A percentile compares a stretch with the other conserved stretches of the same genome.
These are phyloP conservation scores for Psilocybe cubensis DNA, from an alignment of 768 basidiomycete genomes.

Conservation along the genomic window DNA sequence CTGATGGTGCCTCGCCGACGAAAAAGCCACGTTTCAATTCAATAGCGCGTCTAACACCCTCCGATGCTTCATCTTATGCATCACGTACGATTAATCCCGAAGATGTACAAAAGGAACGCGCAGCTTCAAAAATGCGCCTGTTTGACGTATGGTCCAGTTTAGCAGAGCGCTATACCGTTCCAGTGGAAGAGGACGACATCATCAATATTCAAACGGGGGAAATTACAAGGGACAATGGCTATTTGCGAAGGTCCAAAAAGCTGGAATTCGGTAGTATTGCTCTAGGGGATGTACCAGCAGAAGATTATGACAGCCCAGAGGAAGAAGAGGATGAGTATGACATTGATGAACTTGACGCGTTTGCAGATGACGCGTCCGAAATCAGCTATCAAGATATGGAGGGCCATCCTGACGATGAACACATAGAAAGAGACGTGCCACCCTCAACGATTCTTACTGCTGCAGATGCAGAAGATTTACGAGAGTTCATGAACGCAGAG, in stretches of 20 bases:
- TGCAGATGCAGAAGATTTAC: slow-evolving; percentile 61
- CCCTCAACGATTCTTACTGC: slow-evolving; percentile 17
- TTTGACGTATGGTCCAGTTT: slow-evolving; percentile 69
- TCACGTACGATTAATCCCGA: slow-evolving; percentile 32
- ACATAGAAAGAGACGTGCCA: not conserved
- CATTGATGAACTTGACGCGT: slow-evolving; percentile 61
- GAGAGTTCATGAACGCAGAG: slow-evolving; percentile 71
- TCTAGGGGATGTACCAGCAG: slow-evolving; percentile 29
- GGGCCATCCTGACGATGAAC: not conserved
- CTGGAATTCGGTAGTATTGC: slow-evolving; percentile 58
- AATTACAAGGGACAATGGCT: slow-evolving; percentile 73
- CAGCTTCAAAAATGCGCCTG: slow-evolving; percentile 59
- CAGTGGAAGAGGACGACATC: slow-evolving; percentile 80
- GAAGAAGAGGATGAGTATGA: slow-evolving; percentile 60
- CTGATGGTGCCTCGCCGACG: slow-evolving; percentile 35
- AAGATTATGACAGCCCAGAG: slow-evolving; percentile 47
- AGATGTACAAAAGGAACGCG: slow-evolving; percentile 57
- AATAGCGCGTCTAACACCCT: slow-evolving; percentile 39
- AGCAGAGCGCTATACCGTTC: slow-evolving; percentile 66
- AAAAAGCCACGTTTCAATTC: slow-evolving; percentile 55
- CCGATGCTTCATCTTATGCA: slow-evolving; percentile 37
- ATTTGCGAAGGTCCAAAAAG: slow-evolving; percentile 49
- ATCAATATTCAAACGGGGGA: slow-evolving; percentile 65
- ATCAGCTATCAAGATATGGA: slow-evolving; percentile 27
- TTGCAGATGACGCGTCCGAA: slow-evolving; percentile 36